Percentiles rank a stretch among this genome's conserved stretches.
Conservation (phyloP, 169 alveolate species). For the Eimeria sp. region DNA sequence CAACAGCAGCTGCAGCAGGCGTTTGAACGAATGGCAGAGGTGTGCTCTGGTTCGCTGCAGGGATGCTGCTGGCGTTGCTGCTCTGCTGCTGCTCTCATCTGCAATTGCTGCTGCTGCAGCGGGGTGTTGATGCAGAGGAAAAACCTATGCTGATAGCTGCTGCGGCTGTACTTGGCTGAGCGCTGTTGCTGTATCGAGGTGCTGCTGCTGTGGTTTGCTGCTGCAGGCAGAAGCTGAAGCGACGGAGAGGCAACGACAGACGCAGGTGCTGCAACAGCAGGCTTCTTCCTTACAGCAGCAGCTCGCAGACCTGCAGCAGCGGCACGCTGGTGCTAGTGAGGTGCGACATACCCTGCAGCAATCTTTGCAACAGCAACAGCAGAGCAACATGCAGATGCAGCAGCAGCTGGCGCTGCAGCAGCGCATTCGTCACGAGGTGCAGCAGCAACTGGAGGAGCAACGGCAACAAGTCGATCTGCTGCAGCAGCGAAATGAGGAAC, state of each 20-base stretch:
- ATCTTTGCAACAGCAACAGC: conserved; percentile 53
- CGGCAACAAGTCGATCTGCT: conserved; percentile 40
- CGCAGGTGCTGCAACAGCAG: conserved; percentile 50
- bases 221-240: conserved; percentile 63
- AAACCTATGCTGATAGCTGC: background rate
- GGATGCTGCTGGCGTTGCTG: conserved; percentile 20
- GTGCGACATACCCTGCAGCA: conserved; percentile 5
- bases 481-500: conserved; percentile 60
- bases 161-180: background rate
- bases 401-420: conserved; percentile 57
- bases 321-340: background rate
- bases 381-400: conserved; percentile 35
- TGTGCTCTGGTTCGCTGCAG: conserved; percentile 20
- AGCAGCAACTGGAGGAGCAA: conserved; percentile 35
- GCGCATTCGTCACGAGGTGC: conserved; percentile 25
- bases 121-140: background rate
- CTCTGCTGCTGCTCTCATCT: conserved; percentile 14
- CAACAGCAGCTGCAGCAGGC: conserved; percentile 68
- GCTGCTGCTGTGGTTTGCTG: conserved; percentile 20
- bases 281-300: conserved; percentile 23
- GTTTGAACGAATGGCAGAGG: conserved; percentile 8
- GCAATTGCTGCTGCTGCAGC: background rate
- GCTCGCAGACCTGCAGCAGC: conserved; percentile 36
- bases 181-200: background rate
- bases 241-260: background rate